Conservation (phyloP, 371 early-diverging fungal genomes). For the Mucor circinelloides region DNA sequence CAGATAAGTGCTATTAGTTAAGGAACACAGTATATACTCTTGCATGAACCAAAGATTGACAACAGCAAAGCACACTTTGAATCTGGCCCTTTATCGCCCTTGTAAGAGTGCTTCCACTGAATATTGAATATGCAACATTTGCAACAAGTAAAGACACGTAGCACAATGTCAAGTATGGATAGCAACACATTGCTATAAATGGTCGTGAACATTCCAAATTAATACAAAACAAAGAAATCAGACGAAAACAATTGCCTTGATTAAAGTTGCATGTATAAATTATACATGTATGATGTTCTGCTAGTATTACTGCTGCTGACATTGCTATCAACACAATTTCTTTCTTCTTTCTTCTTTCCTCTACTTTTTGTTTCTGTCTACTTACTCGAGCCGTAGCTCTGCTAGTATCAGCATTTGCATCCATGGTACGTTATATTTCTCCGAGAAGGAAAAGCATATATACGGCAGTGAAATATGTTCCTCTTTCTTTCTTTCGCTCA, state of each 20-base stretch:
- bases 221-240: conserved; percentile 13
- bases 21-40: no score
- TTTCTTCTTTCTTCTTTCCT: neutral
- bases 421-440: conserved; percentile 22
- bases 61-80: no score
- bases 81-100: no score
- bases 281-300: neutral
- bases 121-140: neutral
- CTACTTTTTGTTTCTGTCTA: neutral
- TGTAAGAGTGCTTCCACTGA: no score
- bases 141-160: neutral
- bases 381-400: neutral
- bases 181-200: conserved; percentile 19
- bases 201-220: conserved; percentile 9
- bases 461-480: neutral
- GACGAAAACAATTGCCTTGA: conserved; percentile 9
- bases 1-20: no score
- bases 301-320: neutral
- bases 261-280: neutral
- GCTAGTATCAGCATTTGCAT: neutral
- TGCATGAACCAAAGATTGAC: no score
- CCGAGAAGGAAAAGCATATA: neutral
- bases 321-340: neutral
- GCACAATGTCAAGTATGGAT: neutral
- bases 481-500: neutral